Conservation (phyloP, 106 monocot species). For the Alisma plantagoaquatica region DNA sequence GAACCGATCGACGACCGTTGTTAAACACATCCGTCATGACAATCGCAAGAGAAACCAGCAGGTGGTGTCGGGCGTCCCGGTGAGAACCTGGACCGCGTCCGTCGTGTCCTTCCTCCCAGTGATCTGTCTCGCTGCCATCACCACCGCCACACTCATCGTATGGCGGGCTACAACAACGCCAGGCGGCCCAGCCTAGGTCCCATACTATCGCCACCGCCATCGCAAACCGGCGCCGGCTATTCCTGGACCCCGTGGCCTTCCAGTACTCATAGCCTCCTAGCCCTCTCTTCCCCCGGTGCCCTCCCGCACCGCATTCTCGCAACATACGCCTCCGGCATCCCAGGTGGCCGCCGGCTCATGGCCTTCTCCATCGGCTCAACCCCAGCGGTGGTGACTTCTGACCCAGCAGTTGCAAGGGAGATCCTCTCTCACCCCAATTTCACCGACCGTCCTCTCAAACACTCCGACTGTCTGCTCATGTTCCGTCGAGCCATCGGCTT, state of each 20-base stretch:
- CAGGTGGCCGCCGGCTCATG: constrained; percentile 35
- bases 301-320: constrained; percentile 66
- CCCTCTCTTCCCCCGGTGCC: constrained; percentile 26
- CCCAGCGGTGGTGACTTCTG: constrained; percentile 65
- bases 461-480: constrained; percentile 75
- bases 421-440: constrained; percentile 56
- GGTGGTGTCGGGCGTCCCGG: constrained; percentile 51
- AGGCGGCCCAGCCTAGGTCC: constrained; percentile 51
- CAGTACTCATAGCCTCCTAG: constrained; percentile 53
- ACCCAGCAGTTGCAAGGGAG: constrained; percentile 44
- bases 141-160: constrained; percentile 25
- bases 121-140: constrained; percentile 17
- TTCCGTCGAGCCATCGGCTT: constrained; percentile 88
- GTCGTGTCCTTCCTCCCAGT: constrained; percentile 16
- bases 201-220: constrained; percentile 26
- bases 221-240: constrained; percentile 26
- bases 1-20: too few relatives aligned
- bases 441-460: constrained; percentile 72
- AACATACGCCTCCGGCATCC: constrained; percentile 3
- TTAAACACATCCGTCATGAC: too few relatives aligned
- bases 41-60: too few relatives aligned
- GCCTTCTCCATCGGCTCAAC: constrained; percentile 87
- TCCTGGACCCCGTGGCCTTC: constrained; percentile 65
- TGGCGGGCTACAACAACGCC: constrained; percentile 43
- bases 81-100: constrained; percentile 20